Evolutionary conservation across 805 yeast genomes (phyloP).

Genomic region (Kuraishia molischiana): DNA sequence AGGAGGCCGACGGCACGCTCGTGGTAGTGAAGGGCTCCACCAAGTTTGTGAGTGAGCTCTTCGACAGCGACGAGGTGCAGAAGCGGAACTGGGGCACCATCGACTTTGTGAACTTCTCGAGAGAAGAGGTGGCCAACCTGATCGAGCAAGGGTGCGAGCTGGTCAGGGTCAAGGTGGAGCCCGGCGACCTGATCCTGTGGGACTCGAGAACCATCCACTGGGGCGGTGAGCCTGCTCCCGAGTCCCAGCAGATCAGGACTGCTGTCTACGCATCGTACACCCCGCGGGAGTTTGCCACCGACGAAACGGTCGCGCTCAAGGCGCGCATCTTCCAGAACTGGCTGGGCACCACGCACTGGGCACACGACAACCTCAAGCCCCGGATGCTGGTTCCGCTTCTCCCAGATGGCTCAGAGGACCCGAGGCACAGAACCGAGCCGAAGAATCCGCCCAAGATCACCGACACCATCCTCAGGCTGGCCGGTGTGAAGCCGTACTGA

Average conservation of each 20-base stretch:
- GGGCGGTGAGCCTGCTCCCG: slow-evolving; percentile 18
- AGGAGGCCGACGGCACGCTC: slow-evolving; percentile 21
- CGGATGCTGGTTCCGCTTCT: slow-evolving; percentile 2
- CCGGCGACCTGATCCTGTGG: slow-evolving; percentile 25
- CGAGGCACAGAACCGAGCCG: slow-evolving; percentile 16
- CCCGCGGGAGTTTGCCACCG: slow-evolving; percentile 22
- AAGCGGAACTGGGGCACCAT: slow-evolving; percentile 12
- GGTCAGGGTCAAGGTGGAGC: slow-evolving; percentile 18
- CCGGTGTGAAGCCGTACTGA: slow-evolving; percentile 11
- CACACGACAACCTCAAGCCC: slow-evolving; percentile 17
- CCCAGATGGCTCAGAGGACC: slow-evolving; percentile 10
- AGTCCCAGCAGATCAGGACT: slow-evolving; percentile 17
- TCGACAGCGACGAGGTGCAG: slow-evolving; percentile 10
- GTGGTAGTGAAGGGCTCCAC: slow-evolving; percentile 19
- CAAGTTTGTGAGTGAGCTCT: slow-evolving; percentile 14
- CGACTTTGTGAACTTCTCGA: slow-evolving; percentile 10
- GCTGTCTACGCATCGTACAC: slow-evolving; percentile 19
- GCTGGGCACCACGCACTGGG: slow-evolving; percentile 22
- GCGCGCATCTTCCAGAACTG: slow-evolving; percentile 14
- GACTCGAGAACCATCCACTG: slow-evolving; percentile 23
- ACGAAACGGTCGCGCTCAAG: slow-evolving; percentile 13
- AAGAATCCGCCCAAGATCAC: slow-evolving; percentile 13
- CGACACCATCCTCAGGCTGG: slow-evolving; percentile 17
- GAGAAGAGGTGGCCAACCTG: slow-evolving; percentile 13
- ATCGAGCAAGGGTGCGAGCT: slow-evolving; percentile 16